These are phyloP conservation scores for Parsonsia alboflavescens DNA, from an alignment of 257 asterid species.

Conservation along the genomic window DNA sequence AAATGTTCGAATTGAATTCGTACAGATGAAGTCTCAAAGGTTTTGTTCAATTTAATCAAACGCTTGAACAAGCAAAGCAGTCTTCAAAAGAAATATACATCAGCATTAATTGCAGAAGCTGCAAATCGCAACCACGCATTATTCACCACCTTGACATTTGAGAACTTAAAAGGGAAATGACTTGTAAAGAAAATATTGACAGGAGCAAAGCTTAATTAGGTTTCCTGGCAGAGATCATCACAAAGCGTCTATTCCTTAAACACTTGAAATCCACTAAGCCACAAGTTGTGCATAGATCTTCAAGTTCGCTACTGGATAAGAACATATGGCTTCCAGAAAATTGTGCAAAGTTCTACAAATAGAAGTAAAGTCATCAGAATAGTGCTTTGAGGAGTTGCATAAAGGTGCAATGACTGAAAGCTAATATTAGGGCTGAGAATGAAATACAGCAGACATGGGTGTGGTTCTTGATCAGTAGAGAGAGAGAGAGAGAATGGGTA, in stretches of 20 bases:
- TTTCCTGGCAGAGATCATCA: conserved; percentile 59
- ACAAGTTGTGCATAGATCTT: conserved; percentile 62
- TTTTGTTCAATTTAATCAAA: not conserved
- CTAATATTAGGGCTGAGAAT: not conserved
- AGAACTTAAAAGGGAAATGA: not conserved
- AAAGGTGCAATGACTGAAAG: not conserved
- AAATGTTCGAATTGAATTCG: not conserved
- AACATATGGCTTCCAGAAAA: conserved; percentile 59
- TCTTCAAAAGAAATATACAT: not conserved
- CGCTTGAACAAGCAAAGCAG: not conserved
- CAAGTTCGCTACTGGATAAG: conserved; percentile 58
- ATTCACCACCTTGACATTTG: not conserved
- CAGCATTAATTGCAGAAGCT: not conserved
- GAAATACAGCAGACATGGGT: not conserved
- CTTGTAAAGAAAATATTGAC: not conserved
- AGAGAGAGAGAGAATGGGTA: not conserved
- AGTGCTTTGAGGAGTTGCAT: not conserved
- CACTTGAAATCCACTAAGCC: conserved; percentile 58
- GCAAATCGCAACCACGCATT: not conserved
- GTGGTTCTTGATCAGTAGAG: not conserved
- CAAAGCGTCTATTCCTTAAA: conserved; percentile 57
- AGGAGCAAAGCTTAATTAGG: conserved; percentile 1
- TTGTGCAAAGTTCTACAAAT: conserved; percentile 51
- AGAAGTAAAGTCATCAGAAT: not conserved
- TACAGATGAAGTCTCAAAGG: not conserved